Percentiles rank a stretch among this genome's conserved stretches.
Evolutionary conservation across 306 rosid species (phyloP).

Genomic region (Medicago truncatula): MtrunA17r5.0-ANR NC_053047.1:8837001-8837500

Average conservation of each 20-base stretch:
- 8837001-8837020: background rate
- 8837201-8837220: background rate
- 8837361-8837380: too few relatives aligned
- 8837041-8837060: background rate
- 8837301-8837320: background rate
- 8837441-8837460: background rate
- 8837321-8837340: too few relatives aligned
- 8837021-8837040: background rate
- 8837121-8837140: background rate
- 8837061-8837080: background rate
- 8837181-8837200: background rate
- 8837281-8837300: background rate
- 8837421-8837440: too few relatives aligned
- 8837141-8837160: background rate
- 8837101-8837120: background rate
- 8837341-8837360: too few relatives aligned
- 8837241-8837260: background rate
- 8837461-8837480: background rate
- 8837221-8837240: background rate
- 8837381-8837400: too few relatives aligned
- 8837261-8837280: background rate
- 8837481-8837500: too few relatives aligned
- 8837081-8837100: background rate
- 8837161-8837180: background rate
- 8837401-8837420: too few relatives aligned